Evolutionary conservation across 306 rosid species (phyloP), one percentile per base, ranked within the genome.

Genomic region (Datisca glomerata): DNA sequence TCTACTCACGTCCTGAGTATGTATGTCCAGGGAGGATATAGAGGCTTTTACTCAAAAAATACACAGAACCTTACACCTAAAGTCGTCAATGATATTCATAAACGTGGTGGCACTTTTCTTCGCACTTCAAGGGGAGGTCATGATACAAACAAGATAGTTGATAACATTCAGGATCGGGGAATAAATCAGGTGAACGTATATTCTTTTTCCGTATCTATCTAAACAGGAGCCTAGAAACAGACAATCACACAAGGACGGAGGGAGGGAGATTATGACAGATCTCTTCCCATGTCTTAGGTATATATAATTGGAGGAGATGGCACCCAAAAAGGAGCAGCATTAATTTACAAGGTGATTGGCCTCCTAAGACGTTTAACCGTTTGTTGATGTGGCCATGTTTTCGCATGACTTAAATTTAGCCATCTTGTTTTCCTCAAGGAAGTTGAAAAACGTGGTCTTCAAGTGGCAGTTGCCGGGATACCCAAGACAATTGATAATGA

Each of bases 231-330:
- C 2, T 8, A 40, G 6, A 15, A 25, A 16, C 21, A 24, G 24
- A 52, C 53, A 41, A 27, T 14, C 6, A 33, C 11, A 40, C 43
- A 3, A 44, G 44, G 8, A 18, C 17, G 31, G 12, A 24, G 7
- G 22, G 18, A 22, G 48, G 9, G 55, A 18, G 20, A 35, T 20
- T 49, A 53, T 28, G 18, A 43, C 42, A 57, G 51, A 54, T 57
- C 14, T 56, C 32, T 57, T 29, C 33, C 47, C 24, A 53, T 56
- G 8, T 56, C 50, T 41, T 34, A 80, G 95, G 93, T 83, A 42
- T 89, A 83, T 61, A 77, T 89, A 59, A 89, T 89, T 59, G 95
- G 97, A 28, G 97, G 97, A 10, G 97, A 89, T 66, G 97, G 95
- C 33, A 89, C 93, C 38, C 95, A 89, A 59, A 89, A 43, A 70